A percentile compares a stretch with the other conserved stretches of the same genome.
These are phyloP conservation scores for Colletotrichum tanaceti DNA, from an alignment of 2,329 filamentous ascomycete genomes.

Conservation along the genomic window DNA sequence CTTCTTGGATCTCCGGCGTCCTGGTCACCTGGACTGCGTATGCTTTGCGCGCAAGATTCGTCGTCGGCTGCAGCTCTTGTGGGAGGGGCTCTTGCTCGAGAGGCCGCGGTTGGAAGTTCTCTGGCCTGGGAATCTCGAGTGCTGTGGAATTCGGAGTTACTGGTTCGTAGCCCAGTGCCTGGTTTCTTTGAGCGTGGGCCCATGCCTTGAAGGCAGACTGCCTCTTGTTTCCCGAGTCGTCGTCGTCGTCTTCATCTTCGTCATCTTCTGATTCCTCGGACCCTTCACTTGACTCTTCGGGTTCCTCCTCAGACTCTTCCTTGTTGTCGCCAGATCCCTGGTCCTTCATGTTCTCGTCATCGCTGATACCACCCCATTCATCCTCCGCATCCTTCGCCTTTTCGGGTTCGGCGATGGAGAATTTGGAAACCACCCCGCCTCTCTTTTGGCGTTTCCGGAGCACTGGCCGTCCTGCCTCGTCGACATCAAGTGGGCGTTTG, in stretches of 20 bases:
- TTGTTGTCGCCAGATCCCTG: conserved; percentile 12
- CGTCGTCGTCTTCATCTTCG: conserved; percentile 48
- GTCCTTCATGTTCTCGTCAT: conserved; percentile 35
- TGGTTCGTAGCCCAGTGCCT: conserved; percentile 76
- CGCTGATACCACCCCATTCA: conserved; percentile 43
- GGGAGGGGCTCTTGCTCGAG: conserved; percentile 79
- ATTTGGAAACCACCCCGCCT: conserved; percentile 68
- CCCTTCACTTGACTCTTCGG: conserved; percentile 40
- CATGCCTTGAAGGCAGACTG: conserved; percentile 89
- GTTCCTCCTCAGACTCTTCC: conserved; percentile 46
- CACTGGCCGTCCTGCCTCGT: conserved; percentile 81
- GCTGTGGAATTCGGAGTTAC: conserved; percentile 55
- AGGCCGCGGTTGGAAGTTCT: conserved; percentile 74
- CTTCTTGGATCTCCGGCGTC: conserved; percentile 78
- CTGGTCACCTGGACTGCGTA: conserved; percentile 80
- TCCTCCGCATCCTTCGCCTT: conserved; percentile 47
- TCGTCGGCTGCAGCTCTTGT: conserved; percentile 71
- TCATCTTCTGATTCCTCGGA: conserved; percentile 47
- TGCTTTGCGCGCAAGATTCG: conserved; percentile 74
- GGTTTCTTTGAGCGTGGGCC: conserved; percentile 88
- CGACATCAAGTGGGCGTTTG: conserved; percentile 86
- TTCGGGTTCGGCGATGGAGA: conserved; percentile 57
- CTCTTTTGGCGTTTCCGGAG: conserved; percentile 85
- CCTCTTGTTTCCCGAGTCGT: conserved; percentile 50
- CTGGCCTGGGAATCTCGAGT: conserved; percentile 65